Conservation (phyloP, 1,284 basidiomycete species). For the Ceratobasidium sp. region DNA sequence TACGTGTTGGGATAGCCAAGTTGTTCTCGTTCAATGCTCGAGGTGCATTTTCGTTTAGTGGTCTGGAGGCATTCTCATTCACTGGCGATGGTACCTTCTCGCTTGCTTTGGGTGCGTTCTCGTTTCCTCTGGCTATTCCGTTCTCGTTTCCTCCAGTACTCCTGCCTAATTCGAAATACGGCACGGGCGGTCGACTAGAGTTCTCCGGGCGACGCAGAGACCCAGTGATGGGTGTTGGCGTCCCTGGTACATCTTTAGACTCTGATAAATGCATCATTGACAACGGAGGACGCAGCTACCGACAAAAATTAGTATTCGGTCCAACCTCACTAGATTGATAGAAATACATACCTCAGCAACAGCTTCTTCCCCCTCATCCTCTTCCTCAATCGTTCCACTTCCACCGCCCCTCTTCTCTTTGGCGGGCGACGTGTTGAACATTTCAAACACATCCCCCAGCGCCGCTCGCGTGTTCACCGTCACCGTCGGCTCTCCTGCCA, state of each 20-base stretch:
- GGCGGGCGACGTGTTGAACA: slow-evolving; percentile 77
- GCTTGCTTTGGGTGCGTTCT: slow-evolving; percentile 11
- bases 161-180: slow-evolving; percentile 29
- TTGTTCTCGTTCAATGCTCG: slow-evolving; percentile 29
- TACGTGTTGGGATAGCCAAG: slow-evolving; percentile 10
- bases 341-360: slow-evolving; percentile 13
- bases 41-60: slow-evolving; percentile 35
- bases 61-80: slow-evolving; percentile 10
- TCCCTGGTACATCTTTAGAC: slow-evolving; percentile 21
- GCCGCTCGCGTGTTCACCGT: slow-evolving; percentile 92
- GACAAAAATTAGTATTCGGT: slow-evolving; percentile 4
- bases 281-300: slow-evolving; percentile 26
- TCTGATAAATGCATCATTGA: slow-evolving; percentile 39
- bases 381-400: slow-evolving; percentile 47
- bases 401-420: slow-evolving; percentile 39
- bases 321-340: not conserved
- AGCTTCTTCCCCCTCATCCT: slow-evolving; percentile 40
- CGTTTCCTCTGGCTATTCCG: too few relatives aligned
- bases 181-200: slow-evolving; percentile 20
- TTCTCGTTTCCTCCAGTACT: too few relatives aligned
- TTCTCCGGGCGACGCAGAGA: slow-evolving; percentile 43
- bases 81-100: too few relatives aligned
- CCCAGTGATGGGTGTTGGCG: slow-evolving; percentile 54
- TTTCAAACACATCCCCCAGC: slow-evolving; percentile 89
- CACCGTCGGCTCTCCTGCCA: slow-evolving; percentile 65